phyloP scores from a whole-genome alignment of 2,329 filamentous ascomycete genomes.

The Alternaria ethzedia region DNA sequence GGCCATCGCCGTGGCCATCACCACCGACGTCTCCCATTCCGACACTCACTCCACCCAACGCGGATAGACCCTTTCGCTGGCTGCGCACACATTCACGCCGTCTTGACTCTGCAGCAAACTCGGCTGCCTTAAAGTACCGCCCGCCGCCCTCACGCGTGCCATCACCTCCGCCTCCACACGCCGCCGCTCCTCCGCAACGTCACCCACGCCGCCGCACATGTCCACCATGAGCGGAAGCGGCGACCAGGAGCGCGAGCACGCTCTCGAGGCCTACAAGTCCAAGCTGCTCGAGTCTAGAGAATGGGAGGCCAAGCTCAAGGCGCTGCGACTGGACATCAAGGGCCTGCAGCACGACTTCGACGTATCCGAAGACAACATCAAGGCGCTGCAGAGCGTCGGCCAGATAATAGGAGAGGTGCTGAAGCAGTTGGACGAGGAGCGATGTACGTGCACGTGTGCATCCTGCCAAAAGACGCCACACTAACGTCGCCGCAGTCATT shows the following conservation, averaged over 20 bases:
- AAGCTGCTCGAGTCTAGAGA: slow-evolving; percentile 86
- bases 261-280: slow-evolving; percentile 60
- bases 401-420: slow-evolving; percentile 99
- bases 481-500: slow-evolving; percentile 70
- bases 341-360: slow-evolving; percentile 93
- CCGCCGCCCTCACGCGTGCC: background rate
- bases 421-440: slow-evolving; percentile 97
- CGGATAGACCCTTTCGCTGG: background rate
- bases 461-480: background rate
- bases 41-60: background rate
- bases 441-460: slow-evolving; percentile 70
- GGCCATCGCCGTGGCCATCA: background rate
- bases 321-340: slow-evolving; percentile 93
- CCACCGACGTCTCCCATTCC: background rate
- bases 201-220: slow-evolving; percentile 7
- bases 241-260: slow-evolving; percentile 59
- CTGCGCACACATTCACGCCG: background rate
- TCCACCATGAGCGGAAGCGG: slow-evolving; percentile 45
- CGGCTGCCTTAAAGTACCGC: background rate
- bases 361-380: slow-evolving; percentile 98
- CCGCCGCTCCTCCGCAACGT: background rate
- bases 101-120: background rate
- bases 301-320: slow-evolving; percentile 98
- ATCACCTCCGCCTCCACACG: background rate
- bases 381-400: slow-evolving; percentile 96